Conservation (phyloP, 495 filamentous ascomycete genomes). For the Penicillium simplicissimum region DNA sequence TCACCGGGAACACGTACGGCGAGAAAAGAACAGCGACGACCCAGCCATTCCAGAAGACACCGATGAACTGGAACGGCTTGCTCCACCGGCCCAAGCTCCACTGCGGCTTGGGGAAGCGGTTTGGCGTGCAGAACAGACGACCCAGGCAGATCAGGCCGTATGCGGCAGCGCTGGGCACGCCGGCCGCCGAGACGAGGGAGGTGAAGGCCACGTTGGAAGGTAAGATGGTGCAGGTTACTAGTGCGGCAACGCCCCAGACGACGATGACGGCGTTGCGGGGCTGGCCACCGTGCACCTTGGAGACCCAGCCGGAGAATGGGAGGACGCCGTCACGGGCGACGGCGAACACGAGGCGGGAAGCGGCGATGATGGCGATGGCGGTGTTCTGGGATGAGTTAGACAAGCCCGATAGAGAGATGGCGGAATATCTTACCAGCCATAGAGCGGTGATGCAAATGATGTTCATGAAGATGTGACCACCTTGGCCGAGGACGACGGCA, state of each 20-base stretch:
- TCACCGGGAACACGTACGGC: conserved; percentile 47
- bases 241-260: conserved; percentile 50
- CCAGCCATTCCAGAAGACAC: conserved; percentile 53
- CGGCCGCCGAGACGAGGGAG: conserved; percentile 53
- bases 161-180: conserved; percentile 53
- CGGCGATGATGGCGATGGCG: conserved; percentile 54
- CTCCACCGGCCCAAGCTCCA: conserved; percentile 48
- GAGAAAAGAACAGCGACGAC: conserved; percentile 52
- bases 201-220: conserved; percentile 56
- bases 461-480: conserved; percentile 58
- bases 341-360: conserved; percentile 58
- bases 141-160: conserved; percentile 57
- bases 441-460: conserved; percentile 51
- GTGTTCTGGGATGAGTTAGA: conserved; percentile 43
- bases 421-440: conserved; percentile 40
- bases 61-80: conserved; percentile 51
- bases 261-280: conserved; percentile 57
- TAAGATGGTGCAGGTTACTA: conserved; percentile 55
- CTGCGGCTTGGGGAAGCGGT: conserved; percentile 46
- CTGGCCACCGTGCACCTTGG: conserved; percentile 50
- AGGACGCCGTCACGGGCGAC: conserved; percentile 58
- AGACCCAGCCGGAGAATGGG: conserved; percentile 57
- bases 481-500: conserved; percentile 50
- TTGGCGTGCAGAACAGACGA: conserved; percentile 48
- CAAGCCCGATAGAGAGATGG: conserved; percentile 3